Conservation (phyloP, 257 asterid species). For the Phtheirospermum japonicum region DNA sequence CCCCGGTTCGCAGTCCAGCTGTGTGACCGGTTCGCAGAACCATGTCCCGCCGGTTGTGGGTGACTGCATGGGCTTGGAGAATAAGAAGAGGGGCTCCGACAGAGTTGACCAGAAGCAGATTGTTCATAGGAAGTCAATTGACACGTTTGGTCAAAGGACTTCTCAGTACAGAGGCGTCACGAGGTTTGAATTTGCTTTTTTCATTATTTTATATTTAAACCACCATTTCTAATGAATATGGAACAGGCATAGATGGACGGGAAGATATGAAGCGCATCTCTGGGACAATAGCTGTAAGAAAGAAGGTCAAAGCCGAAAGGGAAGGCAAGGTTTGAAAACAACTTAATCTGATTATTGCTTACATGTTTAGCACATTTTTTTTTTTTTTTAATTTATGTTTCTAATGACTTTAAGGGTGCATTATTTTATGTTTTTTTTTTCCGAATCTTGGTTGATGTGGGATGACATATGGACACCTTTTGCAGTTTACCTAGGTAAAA, state of each 20-base stretch:
- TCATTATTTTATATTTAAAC: background rate
- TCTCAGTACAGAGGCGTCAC: slow-evolving; percentile 97
- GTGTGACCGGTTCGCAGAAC: slow-evolving; percentile 54
- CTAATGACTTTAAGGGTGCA: slow-evolving; percentile 19
- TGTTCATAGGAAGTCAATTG: slow-evolving; percentile 88
- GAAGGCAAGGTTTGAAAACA: slow-evolving; percentile 95
- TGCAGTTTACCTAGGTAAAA: slow-evolving; percentile 85
- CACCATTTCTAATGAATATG: background rate
- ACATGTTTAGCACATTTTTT: background rate
- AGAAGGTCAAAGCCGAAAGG: slow-evolving; percentile 99
- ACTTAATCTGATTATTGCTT: background rate
- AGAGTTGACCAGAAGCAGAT: slow-evolving; percentile 64
- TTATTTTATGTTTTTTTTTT: background rate
- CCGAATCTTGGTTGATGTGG: slow-evolving; percentile 30
- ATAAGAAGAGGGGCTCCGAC: slow-evolving; percentile 71
- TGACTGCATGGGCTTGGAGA: slow-evolving; percentile 47
- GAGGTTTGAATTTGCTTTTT: slow-evolving; percentile 45
- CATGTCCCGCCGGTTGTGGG: slow-evolving; percentile 39
- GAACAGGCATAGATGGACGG: slow-evolving; percentile 93
- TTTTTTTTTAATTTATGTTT: background rate
- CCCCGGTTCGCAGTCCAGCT: slow-evolving; percentile 94
- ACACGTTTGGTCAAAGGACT: slow-evolving; percentile 93
- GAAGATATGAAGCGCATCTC: slow-evolving; percentile 96
- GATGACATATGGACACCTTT: slow-evolving; percentile 22
- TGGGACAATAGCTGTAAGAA: slow-evolving; percentile 99